Evolutionary conservation across 2,329 filamentous ascomycete species (phyloP), one percentile per base, ranked within the genome.

Genomic region (Hypoxylon sp.): DNA sequence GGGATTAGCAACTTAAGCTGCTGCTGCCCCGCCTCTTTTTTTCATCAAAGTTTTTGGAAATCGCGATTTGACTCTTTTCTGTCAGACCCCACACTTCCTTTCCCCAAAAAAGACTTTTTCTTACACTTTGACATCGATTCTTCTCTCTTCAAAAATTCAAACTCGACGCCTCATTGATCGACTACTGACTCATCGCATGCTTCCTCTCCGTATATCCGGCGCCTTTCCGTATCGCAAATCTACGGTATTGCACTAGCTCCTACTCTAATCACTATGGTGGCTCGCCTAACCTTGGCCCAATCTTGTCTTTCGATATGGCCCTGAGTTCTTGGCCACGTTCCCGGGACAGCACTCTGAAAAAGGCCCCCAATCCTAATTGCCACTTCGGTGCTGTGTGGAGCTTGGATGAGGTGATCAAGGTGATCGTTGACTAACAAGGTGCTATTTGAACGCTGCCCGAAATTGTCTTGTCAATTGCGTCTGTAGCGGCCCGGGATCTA

Each of bases 361-460:
- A 46, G 54, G 66, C 48, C 61, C 66, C 63, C 64, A 71, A 71
- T 70, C 66, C 63, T 62, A 71, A 70, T 71, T 51, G 69, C 69
- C 69, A 71, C 67, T 22, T 66, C 42, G 57, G 3, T 47, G 33
- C 17, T 55, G 63, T 66, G 69, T 70, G 66, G 69, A 70, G 63
- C 53, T 63, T 39, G 26, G 57, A 71, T 71, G 66, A 71, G 66
- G 69, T 71, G 69, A 71, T 71, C 46, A 51, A 65, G 61, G 58
- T 69, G 69, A 71, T 67, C 66, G 65, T 69, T 67, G 69, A 67
- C 63, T 69, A 71, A 70, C 66, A 67, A 70, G 66, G 66, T 69
- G 66, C 52, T 71, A 69, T 71, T 53, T 54, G 63, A 62, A 62
- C 44, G 51, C 52, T 69, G 52, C 63, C 66, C 53, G 57, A 63